phyloP scores from a whole-genome alignment of 129 eudicot genomes.

The Apium graveolens region DNA sequence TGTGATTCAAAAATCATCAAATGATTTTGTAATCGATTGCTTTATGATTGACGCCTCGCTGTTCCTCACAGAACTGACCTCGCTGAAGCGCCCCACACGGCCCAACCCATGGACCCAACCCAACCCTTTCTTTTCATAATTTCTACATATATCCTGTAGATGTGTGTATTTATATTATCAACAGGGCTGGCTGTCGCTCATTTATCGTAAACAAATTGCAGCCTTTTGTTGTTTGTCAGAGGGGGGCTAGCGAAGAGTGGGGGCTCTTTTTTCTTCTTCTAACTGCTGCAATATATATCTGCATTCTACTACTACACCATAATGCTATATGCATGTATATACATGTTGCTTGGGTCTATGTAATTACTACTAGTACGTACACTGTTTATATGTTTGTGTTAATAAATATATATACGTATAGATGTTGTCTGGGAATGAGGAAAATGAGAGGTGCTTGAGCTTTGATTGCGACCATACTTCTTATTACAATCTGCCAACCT shows the following conservation, averaged over 20 bases:
- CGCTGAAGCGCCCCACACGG: neutral
- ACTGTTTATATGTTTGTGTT: neutral
- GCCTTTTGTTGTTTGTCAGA: constrained; percentile 18
- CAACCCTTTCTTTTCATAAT: neutral
- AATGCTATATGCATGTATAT: neutral
- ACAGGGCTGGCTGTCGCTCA: neutral
- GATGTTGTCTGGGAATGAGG: constrained; percentile 10
- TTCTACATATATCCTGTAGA: neutral
- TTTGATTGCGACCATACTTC: constrained; percentile 38
- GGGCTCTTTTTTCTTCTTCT: neutral
- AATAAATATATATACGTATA: neutral
- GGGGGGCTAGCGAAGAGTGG: neutral
- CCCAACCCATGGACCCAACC: neutral
- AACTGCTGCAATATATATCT: neutral
- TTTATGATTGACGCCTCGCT: constrained; percentile 58
- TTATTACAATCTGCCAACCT: constrained; percentile 15
- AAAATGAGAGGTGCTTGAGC: neutral
- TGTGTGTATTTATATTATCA: neutral
- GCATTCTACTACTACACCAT: neutral
- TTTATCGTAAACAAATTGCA: constrained; percentile 9
- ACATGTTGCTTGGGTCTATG: too few species aligned
- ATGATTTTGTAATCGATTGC: constrained; percentile 59
- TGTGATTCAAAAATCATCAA: constrained; percentile 8
- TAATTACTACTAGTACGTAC: neutral
- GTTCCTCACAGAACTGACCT: neutral